Percentiles rank a stretch among this genome's conserved stretches.
These are phyloP conservation scores for Lachnellula willkommii DNA, from an alignment of 2,329 filamentous ascomycete species.

Conservation along the genomic window DNA sequence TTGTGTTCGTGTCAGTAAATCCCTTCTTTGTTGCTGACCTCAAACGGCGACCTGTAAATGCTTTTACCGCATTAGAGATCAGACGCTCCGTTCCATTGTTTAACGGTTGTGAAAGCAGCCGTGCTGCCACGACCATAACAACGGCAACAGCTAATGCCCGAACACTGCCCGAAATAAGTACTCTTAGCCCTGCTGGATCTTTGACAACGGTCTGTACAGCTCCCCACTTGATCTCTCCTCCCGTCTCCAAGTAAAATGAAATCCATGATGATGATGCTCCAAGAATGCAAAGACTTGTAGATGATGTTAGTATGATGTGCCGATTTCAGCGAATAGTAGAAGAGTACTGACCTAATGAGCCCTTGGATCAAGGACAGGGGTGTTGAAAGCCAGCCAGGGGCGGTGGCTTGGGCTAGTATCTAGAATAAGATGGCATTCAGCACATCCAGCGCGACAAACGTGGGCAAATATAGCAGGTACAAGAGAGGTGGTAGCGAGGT, in stretches of 20 bases:
- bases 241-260: slow-evolving; percentile 37
- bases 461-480: slow-evolving; percentile 35
- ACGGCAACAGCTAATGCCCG: slow-evolving; percentile 25
- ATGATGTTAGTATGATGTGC: neutral
- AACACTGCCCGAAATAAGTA: slow-evolving; percentile 33
- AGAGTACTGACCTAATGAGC: slow-evolving; percentile 2
- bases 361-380: neutral
- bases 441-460: slow-evolving; percentile 34
- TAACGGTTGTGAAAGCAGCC: slow-evolving; percentile 28
- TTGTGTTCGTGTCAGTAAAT: neutral
- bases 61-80: slow-evolving; percentile 11
- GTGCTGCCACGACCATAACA: slow-evolving; percentile 28
- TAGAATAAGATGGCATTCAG: slow-evolving; percentile 30
- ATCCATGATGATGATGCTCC: slow-evolving; percentile 33
- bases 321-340: too few relatives aligned
- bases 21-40: slow-evolving; percentile 1
- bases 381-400: slow-evolving; percentile 18
- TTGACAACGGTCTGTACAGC: slow-evolving; percentile 32
- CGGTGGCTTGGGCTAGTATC: slow-evolving; percentile 27
- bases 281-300: slow-evolving; percentile 22
- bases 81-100: slow-evolving; percentile 23
- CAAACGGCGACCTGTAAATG: slow-evolving; percentile 10
- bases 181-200: slow-evolving; percentile 35
- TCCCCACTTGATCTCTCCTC: slow-evolving; percentile 36
- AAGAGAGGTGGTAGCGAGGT: slow-evolving; percentile 17